Conservation (phyloP, 2,329 filamentous ascomycete species). For the Hypoxylon sp. region DNA sequence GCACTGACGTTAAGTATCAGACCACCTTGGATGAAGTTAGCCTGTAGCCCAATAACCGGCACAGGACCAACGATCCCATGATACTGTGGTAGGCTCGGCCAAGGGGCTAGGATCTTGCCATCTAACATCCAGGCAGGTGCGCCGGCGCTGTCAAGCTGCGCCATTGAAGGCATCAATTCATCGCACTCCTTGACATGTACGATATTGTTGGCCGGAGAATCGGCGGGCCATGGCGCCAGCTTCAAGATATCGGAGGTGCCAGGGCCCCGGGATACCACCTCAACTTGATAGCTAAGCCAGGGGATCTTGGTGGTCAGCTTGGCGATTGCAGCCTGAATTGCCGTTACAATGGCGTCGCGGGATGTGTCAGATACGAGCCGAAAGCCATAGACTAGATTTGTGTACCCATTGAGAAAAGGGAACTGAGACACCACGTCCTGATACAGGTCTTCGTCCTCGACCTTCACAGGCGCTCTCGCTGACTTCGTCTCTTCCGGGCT, state of each 20-base stretch:
- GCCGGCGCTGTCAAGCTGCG: slow-evolving; percentile 41
- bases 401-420: slow-evolving; percentile 20
- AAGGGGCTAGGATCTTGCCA: slow-evolving; percentile 47
- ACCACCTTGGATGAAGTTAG: slow-evolving; percentile 49
- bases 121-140: slow-evolving; percentile 52
- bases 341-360: slow-evolving; percentile 5
- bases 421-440: slow-evolving; percentile 17
- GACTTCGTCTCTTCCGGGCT: not conserved
- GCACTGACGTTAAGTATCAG: slow-evolving; percentile 47
- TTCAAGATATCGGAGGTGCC: slow-evolving; percentile 33
- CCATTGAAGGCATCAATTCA: slow-evolving; percentile 35
- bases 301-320: slow-evolving; percentile 40
- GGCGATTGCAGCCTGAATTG: not conserved
- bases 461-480: not conserved
- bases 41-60: slow-evolving; percentile 45
- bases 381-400: not conserved
- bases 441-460: not conserved
- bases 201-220: slow-evolving; percentile 31
- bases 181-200: slow-evolving; percentile 42
- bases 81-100: slow-evolving; percentile 48
- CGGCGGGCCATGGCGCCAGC: slow-evolving; percentile 34
- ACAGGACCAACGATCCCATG: slow-evolving; percentile 43
- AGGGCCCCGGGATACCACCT: slow-evolving; percentile 13
- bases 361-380: not conserved
- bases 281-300: slow-evolving; percentile 46